Evolutionary conservation across 768 basidiomycete species (phyloP).

Genomic region (Russula griseocarnosa): DNA sequence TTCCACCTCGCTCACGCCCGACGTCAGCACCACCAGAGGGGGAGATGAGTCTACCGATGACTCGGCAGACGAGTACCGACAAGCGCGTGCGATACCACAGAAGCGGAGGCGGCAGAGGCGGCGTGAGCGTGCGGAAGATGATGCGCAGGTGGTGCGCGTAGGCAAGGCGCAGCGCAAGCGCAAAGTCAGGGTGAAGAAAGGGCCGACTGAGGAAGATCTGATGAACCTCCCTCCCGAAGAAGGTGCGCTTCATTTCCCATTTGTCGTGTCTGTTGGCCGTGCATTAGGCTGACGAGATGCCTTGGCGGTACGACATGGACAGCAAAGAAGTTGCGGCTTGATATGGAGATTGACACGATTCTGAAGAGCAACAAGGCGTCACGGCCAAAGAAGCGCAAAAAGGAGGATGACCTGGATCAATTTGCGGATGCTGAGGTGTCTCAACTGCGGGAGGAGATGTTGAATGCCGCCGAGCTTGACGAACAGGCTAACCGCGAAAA

Average conservation of each 20-base stretch:
- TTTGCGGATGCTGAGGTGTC: constrained; percentile 90
- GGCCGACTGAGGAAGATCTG: constrained; percentile 58
- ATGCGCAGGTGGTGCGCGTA: constrained; percentile 34
- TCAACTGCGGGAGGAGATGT: constrained; percentile 84
- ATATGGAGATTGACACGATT: constrained; percentile 83
- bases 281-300: neutral
- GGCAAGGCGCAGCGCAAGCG: constrained; percentile 57
- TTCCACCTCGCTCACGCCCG: constrained; percentile 39
- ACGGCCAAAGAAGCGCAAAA: constrained; percentile 64
- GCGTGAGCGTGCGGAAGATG: constrained; percentile 30
- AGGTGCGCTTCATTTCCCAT: constrained; percentile 43
- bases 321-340: constrained; percentile 76
- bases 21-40: constrained; percentile 33
- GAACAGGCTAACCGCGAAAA: constrained; percentile 74
- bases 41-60: constrained; percentile 41
- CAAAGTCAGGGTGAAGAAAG: constrained; percentile 24
- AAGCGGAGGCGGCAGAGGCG: constrained; percentile 30
- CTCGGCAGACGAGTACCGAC: constrained; percentile 53
- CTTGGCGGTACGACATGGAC: constrained; percentile 19
- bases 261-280: neutral
- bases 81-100: constrained; percentile 32
- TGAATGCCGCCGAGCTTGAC: constrained; percentile 80
- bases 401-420: constrained; percentile 80
- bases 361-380: constrained; percentile 73
- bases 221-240: constrained; percentile 71